Percentiles rank a stretch among this genome's conserved stretches.
Evolutionary conservation across 2,329 filamentous ascomycete genomes (phyloP).

Genomic region (Alternaria solani): DNA sequence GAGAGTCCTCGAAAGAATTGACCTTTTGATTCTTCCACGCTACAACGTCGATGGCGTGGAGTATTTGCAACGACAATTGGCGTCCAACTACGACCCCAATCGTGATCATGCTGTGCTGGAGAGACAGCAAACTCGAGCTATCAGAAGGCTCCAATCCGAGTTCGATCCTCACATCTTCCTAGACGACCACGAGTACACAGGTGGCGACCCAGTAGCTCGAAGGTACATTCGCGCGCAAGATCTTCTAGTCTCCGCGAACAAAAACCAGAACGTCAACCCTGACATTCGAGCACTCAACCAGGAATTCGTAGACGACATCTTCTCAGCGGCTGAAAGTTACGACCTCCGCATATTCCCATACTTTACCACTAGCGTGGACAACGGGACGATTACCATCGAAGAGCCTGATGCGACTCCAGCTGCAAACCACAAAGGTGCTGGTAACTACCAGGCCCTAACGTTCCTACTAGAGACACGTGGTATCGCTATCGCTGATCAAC

Average conservation of each 20-base stretch:
- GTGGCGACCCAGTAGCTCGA: constrained; percentile 16
- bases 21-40: constrained; percentile 36
- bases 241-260: constrained; percentile 37
- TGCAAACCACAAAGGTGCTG: constrained; percentile 40
- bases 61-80: constrained; percentile 33
- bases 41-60: constrained; percentile 42
- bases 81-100: constrained; percentile 38
- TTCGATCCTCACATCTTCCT: constrained; percentile 39
- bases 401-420: constrained; percentile 38
- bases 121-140: constrained; percentile 29
- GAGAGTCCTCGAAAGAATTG: constrained; percentile 30
- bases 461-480: constrained; percentile 41
- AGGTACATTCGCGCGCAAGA: constrained; percentile 36
- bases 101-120: constrained; percentile 39
- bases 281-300: constrained; percentile 39
- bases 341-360: constrained; percentile 37
- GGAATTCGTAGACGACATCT: constrained; percentile 33
- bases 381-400: constrained; percentile 30
- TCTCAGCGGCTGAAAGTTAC: constrained; percentile 2
- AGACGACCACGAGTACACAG: constrained; percentile 41
- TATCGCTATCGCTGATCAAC: constrained; percentile 36
- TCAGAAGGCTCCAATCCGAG: constrained; percentile 28
- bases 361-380: constrained; percentile 27
- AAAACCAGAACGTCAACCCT: constrained; percentile 41
- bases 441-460: constrained; percentile 34